A percentile compares a stretch with the other conserved stretches of the same genome.
These are phyloP conservation scores for Lasiodiplodia theobromae DNA, from an alignment of 2,329 filamentous ascomycete species.

Conservation along the genomic window DNA sequence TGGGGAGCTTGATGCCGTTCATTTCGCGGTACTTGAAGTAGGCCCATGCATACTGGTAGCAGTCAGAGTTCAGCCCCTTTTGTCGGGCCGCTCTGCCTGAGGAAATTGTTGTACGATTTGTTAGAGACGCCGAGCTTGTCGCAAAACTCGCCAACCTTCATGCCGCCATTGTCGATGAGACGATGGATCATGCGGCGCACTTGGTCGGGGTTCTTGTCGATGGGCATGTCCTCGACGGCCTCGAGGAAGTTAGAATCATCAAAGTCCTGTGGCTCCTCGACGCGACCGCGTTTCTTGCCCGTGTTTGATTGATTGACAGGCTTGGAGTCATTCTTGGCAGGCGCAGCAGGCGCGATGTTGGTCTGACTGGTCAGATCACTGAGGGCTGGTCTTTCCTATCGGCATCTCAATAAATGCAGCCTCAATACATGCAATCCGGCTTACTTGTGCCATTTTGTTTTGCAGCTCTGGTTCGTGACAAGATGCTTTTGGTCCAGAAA, in stretches of 20 bases:
- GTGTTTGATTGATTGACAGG: not conserved
- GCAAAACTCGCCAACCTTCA: conserved; percentile 55
- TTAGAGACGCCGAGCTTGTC: conserved; percentile 46
- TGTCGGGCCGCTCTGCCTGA: conserved; percentile 55
- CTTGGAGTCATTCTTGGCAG: not conserved
- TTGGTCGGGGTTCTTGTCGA: conserved; percentile 38
- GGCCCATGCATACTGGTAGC: conserved; percentile 39
- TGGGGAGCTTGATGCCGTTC: conserved; percentile 50
- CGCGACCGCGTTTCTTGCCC: conserved; percentile 6
- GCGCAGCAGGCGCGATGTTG: not conserved
- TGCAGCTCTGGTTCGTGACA: not conserved
- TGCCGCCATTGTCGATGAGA: conserved; percentile 53
- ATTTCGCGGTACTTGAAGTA: conserved; percentile 62
- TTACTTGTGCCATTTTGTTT: not conserved
- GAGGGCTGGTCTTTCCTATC: not conserved
- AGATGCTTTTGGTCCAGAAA: not conserved
- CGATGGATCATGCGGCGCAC: conserved; percentile 51
- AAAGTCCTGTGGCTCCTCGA: not conserved
- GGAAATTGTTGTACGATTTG: conserved; percentile 55
- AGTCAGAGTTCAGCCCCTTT: conserved; percentile 42
- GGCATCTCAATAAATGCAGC: not conserved
- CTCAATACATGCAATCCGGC: not conserved
- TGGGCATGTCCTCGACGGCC: not conserved
- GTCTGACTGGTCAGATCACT: not conserved
- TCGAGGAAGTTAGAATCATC: not conserved